A percentile compares a stretch with the other conserved stretches of the same genome.
Conservation (phyloP, 1,284 basidiomycete genomes). For the Pseudozyma pruni region DNA sequence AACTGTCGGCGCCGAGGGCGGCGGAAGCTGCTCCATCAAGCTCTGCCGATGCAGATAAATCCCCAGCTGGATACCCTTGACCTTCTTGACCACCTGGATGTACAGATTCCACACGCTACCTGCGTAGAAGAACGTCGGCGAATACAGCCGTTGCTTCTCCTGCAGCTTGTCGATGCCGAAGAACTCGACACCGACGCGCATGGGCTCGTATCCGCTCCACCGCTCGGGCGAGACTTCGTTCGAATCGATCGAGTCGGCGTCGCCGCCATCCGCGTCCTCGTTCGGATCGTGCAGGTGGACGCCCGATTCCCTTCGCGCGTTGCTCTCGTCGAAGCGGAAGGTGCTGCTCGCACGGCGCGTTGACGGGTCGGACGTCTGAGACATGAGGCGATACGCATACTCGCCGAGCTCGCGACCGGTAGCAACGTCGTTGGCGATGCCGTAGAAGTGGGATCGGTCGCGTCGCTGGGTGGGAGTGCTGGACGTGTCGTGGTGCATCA, state of each 20-base stretch:
- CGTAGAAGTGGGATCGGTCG: slow-evolving; percentile 45
- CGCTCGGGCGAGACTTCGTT: slow-evolving; percentile 25
- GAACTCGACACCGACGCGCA: slow-evolving; percentile 82
- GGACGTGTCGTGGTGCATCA: slow-evolving; percentile 20
- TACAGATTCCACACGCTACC: slow-evolving; percentile 85
- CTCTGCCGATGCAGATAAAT: slow-evolving; percentile 90
- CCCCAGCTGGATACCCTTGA: slow-evolving; percentile 79
- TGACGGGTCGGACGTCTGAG: slow-evolving; percentile 1
- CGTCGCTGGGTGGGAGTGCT: slow-evolving; percentile 11
- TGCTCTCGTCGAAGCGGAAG: slow-evolving; percentile 12
- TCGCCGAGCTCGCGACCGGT: slow-evolving; percentile 54
- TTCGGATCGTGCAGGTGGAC: slow-evolving; percentile 18
- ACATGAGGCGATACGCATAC: slow-evolving; percentile 19
- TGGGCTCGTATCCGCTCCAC: slow-evolving; percentile 59
- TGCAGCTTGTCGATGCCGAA: slow-evolving; percentile 81
- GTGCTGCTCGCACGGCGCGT: background rate
- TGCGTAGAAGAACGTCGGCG: slow-evolving; percentile 70
- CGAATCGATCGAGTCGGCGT: slow-evolving; percentile 25
- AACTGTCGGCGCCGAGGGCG: slow-evolving; percentile 69
- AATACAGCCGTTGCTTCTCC: slow-evolving; percentile 79
- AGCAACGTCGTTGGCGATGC: slow-evolving; percentile 52
- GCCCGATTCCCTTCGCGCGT: slow-evolving; percentile 10
- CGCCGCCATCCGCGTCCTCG: slow-evolving; percentile 30
- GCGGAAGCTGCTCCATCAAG: slow-evolving; percentile 73
- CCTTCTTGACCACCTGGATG: slow-evolving; percentile 82